Evolutionary conservation across 2,329 filamentous ascomycete genomes (phyloP), one percentile per base, ranked within the genome.

Genomic region (Elsinoe ampelina): DNA sequence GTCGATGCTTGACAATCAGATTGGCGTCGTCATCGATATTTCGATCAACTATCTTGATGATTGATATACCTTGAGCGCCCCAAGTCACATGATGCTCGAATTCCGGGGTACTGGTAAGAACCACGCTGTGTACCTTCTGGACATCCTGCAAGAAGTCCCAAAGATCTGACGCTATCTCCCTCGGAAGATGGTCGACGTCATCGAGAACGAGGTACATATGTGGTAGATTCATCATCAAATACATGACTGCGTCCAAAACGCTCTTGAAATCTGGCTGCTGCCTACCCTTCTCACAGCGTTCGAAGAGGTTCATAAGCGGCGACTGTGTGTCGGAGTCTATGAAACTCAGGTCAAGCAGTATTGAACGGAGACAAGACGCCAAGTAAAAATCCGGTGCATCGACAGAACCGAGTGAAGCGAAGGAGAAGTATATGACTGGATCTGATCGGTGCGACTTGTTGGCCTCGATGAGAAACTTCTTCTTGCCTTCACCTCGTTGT

Each of bases 381-480:
- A 12, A 38, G 35, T 38, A 10, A 4, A 4, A 3, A 38, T 38
- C 35, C 35, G 35, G n/a, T 2, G 35, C 11, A 13, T 13, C 35
- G 35, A 13, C n/a, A 3, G 4, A 3, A 15, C 4, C 35, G 3
- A 3, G 11, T 13, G 35, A 10, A 15, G 35, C 35, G 35, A 38
- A 38, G 3, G 35, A 38, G 35, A 38, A 38, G n/a, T 38, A 38
- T 15, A 38, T 38, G 8, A 15, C 11, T 15, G 35, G 35, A 3
- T 15, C 35, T 4, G n/a, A 15, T 12, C 35, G 11, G 11, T 10
- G 11, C 3, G 11, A 12, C 41, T 48, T 56, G 22, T 56, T 56
- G 39, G n/a, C 54, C 35, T 56, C 54, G 32, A 56, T 56, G 19
- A 48, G 52, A 20, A 20, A 42, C 36, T 42, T 55, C 13, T 45